These are phyloP conservation scores for Stachybotrys echinatus DNA, from an alignment of 2,329 filamentous ascomycete genomes.

Conservation along the genomic window DNA sequence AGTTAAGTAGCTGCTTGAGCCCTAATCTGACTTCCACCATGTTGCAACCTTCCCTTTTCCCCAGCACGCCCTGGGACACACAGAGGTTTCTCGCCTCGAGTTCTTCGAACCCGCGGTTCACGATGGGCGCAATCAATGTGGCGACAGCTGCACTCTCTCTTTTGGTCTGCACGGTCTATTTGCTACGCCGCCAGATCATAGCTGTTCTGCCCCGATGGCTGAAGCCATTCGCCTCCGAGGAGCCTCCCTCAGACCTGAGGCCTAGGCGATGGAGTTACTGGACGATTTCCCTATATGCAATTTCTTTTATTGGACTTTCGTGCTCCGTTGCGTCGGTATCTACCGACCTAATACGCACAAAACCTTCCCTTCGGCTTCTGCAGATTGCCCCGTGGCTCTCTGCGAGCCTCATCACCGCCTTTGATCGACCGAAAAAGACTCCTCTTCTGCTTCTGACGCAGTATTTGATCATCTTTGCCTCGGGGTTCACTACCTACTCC, in stretches of 20 bases:
- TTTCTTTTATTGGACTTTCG: slow-evolving; percentile 27
- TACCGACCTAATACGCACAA: slow-evolving; percentile 16
- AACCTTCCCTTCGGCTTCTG: slow-evolving; percentile 19
- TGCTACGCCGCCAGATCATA: slow-evolving; percentile 16
- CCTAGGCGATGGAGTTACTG: slow-evolving; percentile 31
- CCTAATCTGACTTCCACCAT: neutral
- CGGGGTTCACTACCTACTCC: slow-evolving; percentile 22
- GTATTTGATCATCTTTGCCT: slow-evolving; percentile 27
- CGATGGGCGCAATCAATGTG: slow-evolving; percentile 5
- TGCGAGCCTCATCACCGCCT: slow-evolving; percentile 27
- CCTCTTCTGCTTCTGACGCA: slow-evolving; percentile 34
- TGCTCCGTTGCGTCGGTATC: slow-evolving; percentile 22
- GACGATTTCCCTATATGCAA: slow-evolving; percentile 26
- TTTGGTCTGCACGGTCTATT: slow-evolving; percentile 20
- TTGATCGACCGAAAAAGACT: slow-evolving; percentile 34
- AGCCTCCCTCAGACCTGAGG: slow-evolving; percentile 13
- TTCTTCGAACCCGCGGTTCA: neutral
- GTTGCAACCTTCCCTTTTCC: neutral
- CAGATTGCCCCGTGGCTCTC: slow-evolving; percentile 34
- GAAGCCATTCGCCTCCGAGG: slow-evolving; percentile 37
- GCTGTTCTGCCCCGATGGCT: slow-evolving; percentile 32
- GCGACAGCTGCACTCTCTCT: slow-evolving; percentile 18
- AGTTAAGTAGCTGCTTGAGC: no score
- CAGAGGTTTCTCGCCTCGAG: neutral
- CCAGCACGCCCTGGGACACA: neutral